These are phyloP conservation scores for Penicillium griseofulvum DNA, from an alignment of 2,329 filamentous ascomycete genomes.

Conservation along the genomic window DNA sequence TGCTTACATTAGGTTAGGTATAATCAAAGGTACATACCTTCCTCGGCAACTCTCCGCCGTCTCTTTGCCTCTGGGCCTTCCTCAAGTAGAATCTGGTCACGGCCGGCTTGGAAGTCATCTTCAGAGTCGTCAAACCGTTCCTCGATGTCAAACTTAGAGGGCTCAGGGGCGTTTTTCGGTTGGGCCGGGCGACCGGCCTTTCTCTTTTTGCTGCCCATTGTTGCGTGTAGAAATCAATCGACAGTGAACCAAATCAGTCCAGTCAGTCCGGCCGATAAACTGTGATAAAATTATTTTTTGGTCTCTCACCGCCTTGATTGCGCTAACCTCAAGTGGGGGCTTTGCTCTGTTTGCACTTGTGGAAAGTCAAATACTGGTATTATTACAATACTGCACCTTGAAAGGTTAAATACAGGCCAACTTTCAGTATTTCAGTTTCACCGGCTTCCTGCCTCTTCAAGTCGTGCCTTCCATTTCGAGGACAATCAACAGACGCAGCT, in stretches of 20 bases:
- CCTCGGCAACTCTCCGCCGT: slow-evolving; percentile 66
- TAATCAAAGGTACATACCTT: slow-evolving; percentile 48
- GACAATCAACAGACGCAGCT: background rate
- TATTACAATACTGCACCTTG: background rate
- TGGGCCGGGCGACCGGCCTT: slow-evolving; percentile 58
- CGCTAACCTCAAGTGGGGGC: slow-evolving; percentile 17
- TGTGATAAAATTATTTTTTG: slow-evolving; percentile 39
- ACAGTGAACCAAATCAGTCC: slow-evolving; percentile 4
- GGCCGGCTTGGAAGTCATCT: slow-evolving; percentile 85
- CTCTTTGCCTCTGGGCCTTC: slow-evolving; percentile 78
- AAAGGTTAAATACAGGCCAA: background rate
- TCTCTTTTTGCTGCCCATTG: slow-evolving; percentile 58
- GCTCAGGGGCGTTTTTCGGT: slow-evolving; percentile 30
- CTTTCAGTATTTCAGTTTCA: background rate
- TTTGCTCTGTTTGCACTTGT: slow-evolving; percentile 26
- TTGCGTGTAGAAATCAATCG: slow-evolving; percentile 25
- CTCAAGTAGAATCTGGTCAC: slow-evolving; percentile 82
- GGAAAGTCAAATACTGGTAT: slow-evolving; percentile 11
- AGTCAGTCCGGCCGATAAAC: slow-evolving; percentile 2
- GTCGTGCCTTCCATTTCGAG: slow-evolving; percentile 5
- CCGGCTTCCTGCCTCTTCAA: background rate
- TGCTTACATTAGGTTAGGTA: background rate
- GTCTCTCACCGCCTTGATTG: slow-evolving; percentile 30
- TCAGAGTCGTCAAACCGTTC: slow-evolving; percentile 90
- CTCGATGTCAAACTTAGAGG: slow-evolving; percentile 39